These are phyloP conservation scores for Trifolium subterraneum DNA, from an alignment of 306 rosid genomes.

Conservation along the genomic window DNA sequence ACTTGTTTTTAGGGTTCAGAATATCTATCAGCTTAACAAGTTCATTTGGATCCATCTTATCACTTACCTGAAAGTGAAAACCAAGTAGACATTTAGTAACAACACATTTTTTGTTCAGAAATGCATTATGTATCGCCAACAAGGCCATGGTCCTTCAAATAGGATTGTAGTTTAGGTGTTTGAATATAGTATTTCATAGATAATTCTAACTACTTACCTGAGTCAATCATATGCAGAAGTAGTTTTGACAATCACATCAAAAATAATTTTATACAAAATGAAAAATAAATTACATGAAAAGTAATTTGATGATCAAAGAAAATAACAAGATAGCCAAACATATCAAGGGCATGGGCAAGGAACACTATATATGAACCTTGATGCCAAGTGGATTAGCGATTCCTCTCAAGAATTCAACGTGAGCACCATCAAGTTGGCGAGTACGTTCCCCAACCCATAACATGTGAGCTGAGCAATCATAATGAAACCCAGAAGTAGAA, in stretches of 20 bases:
- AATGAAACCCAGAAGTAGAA: slow-evolving; percentile 58
- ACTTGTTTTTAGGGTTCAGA: slow-evolving; percentile 59
- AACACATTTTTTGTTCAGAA: neutral
- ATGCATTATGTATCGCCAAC: slow-evolving; percentile 16
- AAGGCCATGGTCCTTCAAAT: slow-evolving; percentile 5
- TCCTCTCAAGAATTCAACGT: slow-evolving; percentile 64
- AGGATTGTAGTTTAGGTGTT: neutral
- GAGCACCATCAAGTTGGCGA: slow-evolving; percentile 69
- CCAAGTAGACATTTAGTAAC: slow-evolving; percentile 36
- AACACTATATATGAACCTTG: slow-evolving; percentile 46
- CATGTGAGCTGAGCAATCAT: slow-evolving; percentile 70
- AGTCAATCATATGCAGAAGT: slow-evolving; percentile 16
- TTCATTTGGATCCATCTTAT: slow-evolving; percentile 60
- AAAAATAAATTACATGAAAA: slow-evolving; percentile 11
- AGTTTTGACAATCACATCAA: slow-evolving; percentile 16
- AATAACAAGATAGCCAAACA: slow-evolving; percentile 8
- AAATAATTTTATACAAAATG: neutral
- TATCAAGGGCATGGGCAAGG: neutral
- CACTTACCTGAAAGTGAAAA: slow-evolving; percentile 59
- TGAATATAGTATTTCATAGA: neutral
- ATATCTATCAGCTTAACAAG: slow-evolving; percentile 58
- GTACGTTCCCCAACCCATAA: slow-evolving; percentile 68
- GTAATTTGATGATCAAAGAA: slow-evolving; percentile 23
- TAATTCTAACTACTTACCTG: neutral
- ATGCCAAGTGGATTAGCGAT: slow-evolving; percentile 67